phyloP scores from a whole-genome alignment of 495 filamentous ascomycete species.

The Trichoderma erinaceum region DNA sequence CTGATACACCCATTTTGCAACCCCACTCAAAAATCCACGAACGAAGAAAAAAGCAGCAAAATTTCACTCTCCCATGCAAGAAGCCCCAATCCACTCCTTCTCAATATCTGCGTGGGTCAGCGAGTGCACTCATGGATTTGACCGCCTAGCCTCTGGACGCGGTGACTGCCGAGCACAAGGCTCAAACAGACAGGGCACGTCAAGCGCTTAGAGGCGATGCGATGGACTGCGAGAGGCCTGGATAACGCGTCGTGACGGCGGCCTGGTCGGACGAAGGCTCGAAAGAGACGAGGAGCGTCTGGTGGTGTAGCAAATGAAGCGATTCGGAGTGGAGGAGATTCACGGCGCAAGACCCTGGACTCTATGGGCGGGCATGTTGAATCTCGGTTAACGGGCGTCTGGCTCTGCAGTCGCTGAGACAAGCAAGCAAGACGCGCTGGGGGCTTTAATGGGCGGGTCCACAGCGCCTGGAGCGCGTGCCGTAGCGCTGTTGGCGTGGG shows the following conservation, averaged over 20 bases:
- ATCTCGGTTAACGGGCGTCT: slow-evolving; percentile 5
- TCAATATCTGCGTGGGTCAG: background rate
- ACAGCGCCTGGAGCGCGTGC: slow-evolving; percentile 10
- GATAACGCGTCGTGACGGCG: background rate
- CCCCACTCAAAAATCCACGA: background rate
- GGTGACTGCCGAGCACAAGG: background rate
- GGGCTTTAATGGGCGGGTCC: slow-evolving; percentile 4
- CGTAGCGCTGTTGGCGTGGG: slow-evolving; percentile 7
- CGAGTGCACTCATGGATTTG: background rate
- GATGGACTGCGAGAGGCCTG: background rate
- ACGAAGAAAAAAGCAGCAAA: background rate
- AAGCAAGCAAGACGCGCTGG: slow-evolving; percentile 6
- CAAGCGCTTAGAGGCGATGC: background rate
- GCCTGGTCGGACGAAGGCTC: background rate
- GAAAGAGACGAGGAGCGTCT: background rate
- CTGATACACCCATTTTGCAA: slow-evolving; percentile 13
- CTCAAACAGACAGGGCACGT: background rate
- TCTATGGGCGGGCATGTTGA: background rate
- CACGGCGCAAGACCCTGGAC: background rate
- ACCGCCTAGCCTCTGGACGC: background rate
- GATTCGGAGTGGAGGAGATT: background rate
- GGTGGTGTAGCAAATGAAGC: background rate
- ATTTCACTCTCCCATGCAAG: background rate
- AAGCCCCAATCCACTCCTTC: background rate
- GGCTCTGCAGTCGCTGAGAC: background rate